These are phyloP conservation scores for Sorghum bicolor DNA, from an alignment of 176 grass and related monocot genomes.

Conservation along the genomic window Sorghum_bicolor_NCBIv3 NC_012878.2:49731001-49731500, in stretches of 20 bases:
- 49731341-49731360: no score
- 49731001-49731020: no score
- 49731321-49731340: not conserved
- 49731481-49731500: no score
- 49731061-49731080: no score
- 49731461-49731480: no score
- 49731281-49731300: not conserved
- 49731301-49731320: not conserved
- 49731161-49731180: conserved; percentile 38
- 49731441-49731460: no score
- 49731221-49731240: not conserved
- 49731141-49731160: conserved; percentile 12
- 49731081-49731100: not conserved
- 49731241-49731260: not conserved
- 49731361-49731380: no score
- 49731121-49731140: not conserved
- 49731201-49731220: conserved; percentile 40
- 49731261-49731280: not conserved
- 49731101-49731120: not conserved
- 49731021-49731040: no score
- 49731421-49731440: no score
- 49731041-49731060: no score
- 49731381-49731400: no score
- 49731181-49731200: conserved; percentile 36
- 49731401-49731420: no score